Evolutionary conservation across 169 alveolate species (phyloP).

Genomic region (Theileria orientalis): DNA sequence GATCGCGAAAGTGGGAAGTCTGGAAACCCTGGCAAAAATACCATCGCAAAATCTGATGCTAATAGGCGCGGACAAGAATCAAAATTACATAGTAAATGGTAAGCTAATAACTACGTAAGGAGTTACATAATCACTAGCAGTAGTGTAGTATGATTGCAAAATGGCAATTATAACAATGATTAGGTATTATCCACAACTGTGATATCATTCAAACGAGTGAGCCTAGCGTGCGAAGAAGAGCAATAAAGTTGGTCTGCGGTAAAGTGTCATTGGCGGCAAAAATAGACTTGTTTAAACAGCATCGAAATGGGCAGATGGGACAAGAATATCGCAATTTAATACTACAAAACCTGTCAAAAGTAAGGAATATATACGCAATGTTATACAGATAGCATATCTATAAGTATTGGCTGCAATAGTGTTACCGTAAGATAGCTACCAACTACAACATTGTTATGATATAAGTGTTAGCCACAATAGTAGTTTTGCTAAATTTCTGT

Average conservation of each 20-base stretch:
- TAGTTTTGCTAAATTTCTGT: too few relatives aligned
- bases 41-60: slow-evolving; percentile 88
- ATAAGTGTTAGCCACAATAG: too few relatives aligned
- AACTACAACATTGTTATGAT: too few relatives aligned
- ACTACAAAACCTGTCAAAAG: slow-evolving; percentile 66
- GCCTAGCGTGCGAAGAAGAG: slow-evolving; percentile 72
- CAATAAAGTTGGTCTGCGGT: slow-evolving; percentile 79
- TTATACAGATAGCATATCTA: slow-evolving; percentile 34
- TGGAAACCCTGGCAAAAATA: slow-evolving; percentile 89
- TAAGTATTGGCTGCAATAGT: too few relatives aligned
- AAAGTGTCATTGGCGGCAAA: slow-evolving; percentile 83
- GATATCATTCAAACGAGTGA: slow-evolving; percentile 77
- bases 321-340: slow-evolving; percentile 61
- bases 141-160: slow-evolving; percentile 22
- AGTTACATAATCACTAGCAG: slow-evolving; percentile 14
- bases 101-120: slow-evolving; percentile 13
- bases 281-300: slow-evolving; percentile 75
- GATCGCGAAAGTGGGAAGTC: slow-evolving; percentile 93
- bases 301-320: slow-evolving; percentile 71
- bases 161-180: slow-evolving; percentile 31
- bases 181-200: slow-evolving; percentile 71
- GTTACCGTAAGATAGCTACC: too few relatives aligned
- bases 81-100: neutral
- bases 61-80: slow-evolving; percentile 69
- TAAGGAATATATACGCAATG: slow-evolving; percentile 29